Conservation (phyloP, 805 yeast genomes). For the Candida broadrunensis region DNA sequence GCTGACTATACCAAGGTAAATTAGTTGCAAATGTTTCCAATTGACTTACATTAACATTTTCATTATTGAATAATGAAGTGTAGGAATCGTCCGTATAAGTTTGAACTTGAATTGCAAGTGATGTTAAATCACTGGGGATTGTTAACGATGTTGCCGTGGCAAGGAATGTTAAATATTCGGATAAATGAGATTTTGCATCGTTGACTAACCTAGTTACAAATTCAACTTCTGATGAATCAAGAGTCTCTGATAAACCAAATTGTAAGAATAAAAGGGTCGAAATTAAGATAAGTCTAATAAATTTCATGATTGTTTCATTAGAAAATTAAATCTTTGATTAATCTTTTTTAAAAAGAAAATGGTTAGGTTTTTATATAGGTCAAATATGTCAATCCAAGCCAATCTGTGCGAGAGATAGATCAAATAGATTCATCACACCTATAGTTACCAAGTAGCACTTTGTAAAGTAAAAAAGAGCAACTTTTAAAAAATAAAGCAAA, state of each 20-base stretch:
- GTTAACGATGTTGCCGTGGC: constrained; percentile 17
- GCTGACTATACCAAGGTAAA: constrained; percentile 36
- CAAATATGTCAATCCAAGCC: too few relatives aligned
- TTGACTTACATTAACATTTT: constrained; percentile 16
- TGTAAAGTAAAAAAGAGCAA: too few relatives aligned
- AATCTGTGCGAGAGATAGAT: too few relatives aligned
- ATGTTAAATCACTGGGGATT: constrained; percentile 26
- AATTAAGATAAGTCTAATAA: not conserved
- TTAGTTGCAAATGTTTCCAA: constrained; percentile 29
- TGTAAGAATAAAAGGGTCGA: not conserved
- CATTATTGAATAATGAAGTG: constrained; percentile 26
- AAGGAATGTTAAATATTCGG: constrained; percentile 24
- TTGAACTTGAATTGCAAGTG: constrained; percentile 26
- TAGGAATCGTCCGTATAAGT: constrained; percentile 35
- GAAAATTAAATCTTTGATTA: too few relatives aligned
- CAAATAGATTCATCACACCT: too few relatives aligned
- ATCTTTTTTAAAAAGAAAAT: too few relatives aligned
- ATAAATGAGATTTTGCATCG: constrained; percentile 25
- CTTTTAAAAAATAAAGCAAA: too few relatives aligned
- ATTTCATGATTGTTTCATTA: not conserved
- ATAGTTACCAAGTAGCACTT: too few relatives aligned
- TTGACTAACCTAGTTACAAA: constrained; percentile 34
- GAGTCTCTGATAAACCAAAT: not conserved
- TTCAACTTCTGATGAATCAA: constrained; percentile 7
- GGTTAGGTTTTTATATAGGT: too few relatives aligned